Evolutionary conservation across 768 basidiomycete genomes (phyloP), one percentile per base, ranked within the genome.

Genomic region (Chalciporus chontae): DNA sequence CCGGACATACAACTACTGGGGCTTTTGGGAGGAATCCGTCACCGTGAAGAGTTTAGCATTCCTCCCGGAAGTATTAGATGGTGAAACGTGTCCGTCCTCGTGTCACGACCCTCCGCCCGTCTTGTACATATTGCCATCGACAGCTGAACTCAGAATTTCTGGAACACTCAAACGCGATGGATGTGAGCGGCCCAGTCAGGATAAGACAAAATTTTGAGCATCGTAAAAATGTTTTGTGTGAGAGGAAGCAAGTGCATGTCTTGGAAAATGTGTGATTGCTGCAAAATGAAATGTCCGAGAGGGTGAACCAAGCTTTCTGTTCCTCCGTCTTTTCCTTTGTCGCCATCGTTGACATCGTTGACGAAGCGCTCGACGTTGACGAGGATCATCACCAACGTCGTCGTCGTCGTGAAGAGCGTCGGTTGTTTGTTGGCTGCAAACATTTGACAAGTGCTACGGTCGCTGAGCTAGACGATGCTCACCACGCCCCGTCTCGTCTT

Each of bases 381-480:
- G 50, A 38, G 34, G n/a, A n/a, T n/a, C 15, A 36, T n/a, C 15
- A 36, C 34, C 15, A 36, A 27, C 37, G 29, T 46, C 44, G 21
- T 38, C 44, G 21, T 38, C 46, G 51, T 56, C 47, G 56, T 45
- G 50, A 21, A 47, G 45, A 48, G 59, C 43, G 64, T 68, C 55
- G 34, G 52, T 67, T 67, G 63, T 67, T 69, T 67, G 66, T 66
- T 50, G 39, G 23, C 59, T 7, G 49, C 58, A 66, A 60, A 67
- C 64, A 65, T 45, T 52, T 31, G 41, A 47, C 62, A 54, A 59
- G 52, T 55, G 40, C 50, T 43, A 52, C 53, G 57, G 52, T 48
- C 57, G 53, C 31, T 43, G 49, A 41, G 43, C 26, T 45, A 44
- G 40, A 69, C 61, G 57, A 67, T 67, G 66, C 66, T 68, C 56